Conservation (phyloP, 2,329 filamentous ascomycete genomes). For the Mycosphaerelloides madeirae region DNA sequence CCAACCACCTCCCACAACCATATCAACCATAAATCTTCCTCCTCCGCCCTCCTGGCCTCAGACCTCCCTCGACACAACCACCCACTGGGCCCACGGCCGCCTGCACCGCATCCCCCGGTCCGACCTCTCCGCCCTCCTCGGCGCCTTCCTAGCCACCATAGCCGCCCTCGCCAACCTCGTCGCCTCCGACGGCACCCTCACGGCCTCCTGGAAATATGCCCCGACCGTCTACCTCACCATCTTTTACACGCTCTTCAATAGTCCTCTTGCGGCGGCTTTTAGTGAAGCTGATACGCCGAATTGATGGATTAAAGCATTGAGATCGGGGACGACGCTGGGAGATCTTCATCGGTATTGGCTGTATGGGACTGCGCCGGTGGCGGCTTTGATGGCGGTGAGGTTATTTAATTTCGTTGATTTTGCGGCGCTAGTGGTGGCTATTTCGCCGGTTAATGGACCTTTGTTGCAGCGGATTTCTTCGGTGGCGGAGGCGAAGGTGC, state of each 20-base stretch:
- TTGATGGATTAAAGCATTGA: conserved; percentile 9
- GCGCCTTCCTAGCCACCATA: not conserved
- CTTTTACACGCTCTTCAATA: conserved; percentile 5
- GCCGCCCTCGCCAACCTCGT: conserved; percentile 7
- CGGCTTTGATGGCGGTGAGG: conserved; percentile 1
- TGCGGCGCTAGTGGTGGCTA: conserved; percentile 5
- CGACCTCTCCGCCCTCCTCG: not conserved
- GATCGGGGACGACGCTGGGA: conserved; percentile 2
- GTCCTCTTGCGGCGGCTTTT: conserved; percentile 3
- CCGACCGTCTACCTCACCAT: conserved; percentile 6
- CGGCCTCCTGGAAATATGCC: conserved; percentile 3
- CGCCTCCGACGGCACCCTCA: conserved; percentile 1
- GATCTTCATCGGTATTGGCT: conserved; percentile 6
- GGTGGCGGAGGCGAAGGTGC: not conserved
- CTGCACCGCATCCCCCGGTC: conserved; percentile 5
- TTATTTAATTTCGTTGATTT: conserved; percentile 10
- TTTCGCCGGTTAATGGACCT: conserved; percentile 11
- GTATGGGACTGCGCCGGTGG: conserved; percentile 1
- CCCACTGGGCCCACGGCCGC: conserved; percentile 1
- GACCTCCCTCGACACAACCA: not conserved
- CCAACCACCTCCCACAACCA: too few relatives aligned
- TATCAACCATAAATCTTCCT: too few relatives aligned
- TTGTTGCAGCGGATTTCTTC: conserved; percentile 3
- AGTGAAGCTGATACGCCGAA: conserved; percentile 2
- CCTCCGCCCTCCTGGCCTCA: not conserved